A percentile compares a stretch with the other conserved stretches of the same genome.
These are phyloP conservation scores for Salix purpurea DNA, from an alignment of 345 rosid genomes.

Conservation along the genomic window DNA sequence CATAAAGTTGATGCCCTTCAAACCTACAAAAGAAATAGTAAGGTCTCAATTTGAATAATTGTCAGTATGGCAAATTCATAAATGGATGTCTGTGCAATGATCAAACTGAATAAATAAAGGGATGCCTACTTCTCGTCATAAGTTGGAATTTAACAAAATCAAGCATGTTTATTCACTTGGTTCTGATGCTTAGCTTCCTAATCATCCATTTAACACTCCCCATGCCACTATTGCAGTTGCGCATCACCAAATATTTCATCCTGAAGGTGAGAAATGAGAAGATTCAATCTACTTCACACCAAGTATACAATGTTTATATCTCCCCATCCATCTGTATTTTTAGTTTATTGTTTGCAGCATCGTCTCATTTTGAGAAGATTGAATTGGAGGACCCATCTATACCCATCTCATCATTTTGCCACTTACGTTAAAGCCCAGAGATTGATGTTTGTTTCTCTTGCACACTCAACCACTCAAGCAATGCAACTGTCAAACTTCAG, in stretches of 20 bases:
- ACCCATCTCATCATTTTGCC: neutral
- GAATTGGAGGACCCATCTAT: neutral
- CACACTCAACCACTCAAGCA: neutral
- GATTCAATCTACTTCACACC: neutral
- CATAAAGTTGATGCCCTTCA: conserved; percentile 61
- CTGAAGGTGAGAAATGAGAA: neutral
- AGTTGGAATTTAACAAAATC: neutral
- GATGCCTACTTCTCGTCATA: neutral
- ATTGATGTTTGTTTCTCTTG: neutral
- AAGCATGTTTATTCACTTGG: neutral
- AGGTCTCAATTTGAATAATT: neutral
- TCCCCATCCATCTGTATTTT: neutral
- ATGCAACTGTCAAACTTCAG: neutral
- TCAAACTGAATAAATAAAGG: neutral
- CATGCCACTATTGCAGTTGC: neutral
- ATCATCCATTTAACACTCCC: neutral
- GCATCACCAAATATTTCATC: neutral
- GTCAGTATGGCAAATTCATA: neutral
- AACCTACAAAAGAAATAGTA: conserved; percentile 39
- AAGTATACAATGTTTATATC: neutral
- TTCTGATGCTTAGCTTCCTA: neutral
- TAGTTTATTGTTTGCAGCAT: neutral
- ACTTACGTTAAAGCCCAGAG: neutral
- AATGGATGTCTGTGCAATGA: neutral
- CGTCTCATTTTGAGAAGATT: neutral